Evolutionary conservation across 139 green algal genomes (phyloP), one percentile per base, ranked within the genome.

Genomic region (Picocystis salinarum): DNA sequence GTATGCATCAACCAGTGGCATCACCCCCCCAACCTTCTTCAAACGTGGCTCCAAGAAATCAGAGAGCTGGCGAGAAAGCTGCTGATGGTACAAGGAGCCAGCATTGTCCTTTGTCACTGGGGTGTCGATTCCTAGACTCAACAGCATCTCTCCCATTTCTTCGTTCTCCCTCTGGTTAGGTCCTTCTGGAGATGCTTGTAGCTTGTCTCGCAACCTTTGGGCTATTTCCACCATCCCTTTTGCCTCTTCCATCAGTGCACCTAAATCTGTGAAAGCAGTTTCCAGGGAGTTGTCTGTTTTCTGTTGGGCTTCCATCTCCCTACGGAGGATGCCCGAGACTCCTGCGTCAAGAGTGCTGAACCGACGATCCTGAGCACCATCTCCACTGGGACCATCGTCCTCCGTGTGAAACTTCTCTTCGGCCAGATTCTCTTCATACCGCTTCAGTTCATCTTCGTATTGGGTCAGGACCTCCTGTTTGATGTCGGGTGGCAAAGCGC

Each of bases 1-100:
- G 71, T 91, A 96, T 34, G 81, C 77, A 42, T 96, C 87, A 19
- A 78, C 59, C 40, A 96, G 60, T 5, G 77, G 57, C 60, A 96
- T 70, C 36, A 93, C 69, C 29, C 82, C 86, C 7, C 80, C 79
- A 1, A 47, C 53, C 4, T 46, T 49, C 19, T 62, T 45, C 28
- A 94, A 40, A 20, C 6, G 4, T 17, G 4, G 42, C 20, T 12
- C 10, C 40, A 95, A 41, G 33, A 92, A 93, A 40, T 91, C 73
- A 3, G 76, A 65, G 39, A 96, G 63, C 70, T 95, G 77, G 1
- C 76, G 56, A 0, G 61, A 56, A 13, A 96, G 71, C 64, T 94
- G 64, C 27, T 75, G 52, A 41, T 89, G 68, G 53, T 91, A 96
- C 18, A 68, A 57, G 0, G 59, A 62, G 1, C 80, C 80, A 45